phyloP scores from a whole-genome alignment of 2,329 filamentous ascomycete genomes.

The Sporothrix variecibatus region DNA sequence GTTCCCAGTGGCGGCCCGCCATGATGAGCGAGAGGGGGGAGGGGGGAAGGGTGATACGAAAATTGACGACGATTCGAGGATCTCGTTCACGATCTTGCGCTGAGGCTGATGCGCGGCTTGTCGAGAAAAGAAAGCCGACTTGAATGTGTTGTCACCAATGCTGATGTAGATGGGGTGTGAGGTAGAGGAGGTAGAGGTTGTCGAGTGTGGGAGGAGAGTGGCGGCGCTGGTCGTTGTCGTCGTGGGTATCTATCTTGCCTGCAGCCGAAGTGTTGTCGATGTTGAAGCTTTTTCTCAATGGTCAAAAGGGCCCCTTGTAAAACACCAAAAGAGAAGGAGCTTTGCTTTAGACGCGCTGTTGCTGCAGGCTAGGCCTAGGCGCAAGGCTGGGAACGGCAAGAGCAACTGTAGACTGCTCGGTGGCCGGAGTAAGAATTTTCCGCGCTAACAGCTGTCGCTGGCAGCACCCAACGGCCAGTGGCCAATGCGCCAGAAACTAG shows the following conservation, averaged over 20 bases:
- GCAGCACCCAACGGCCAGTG: not conserved
- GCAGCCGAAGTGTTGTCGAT: not conserved
- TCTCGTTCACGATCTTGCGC: not conserved
- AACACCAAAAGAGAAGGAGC: not conserved
- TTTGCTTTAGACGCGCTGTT: conserved; percentile 17
- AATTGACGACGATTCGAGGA: not conserved
- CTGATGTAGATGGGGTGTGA: not conserved
- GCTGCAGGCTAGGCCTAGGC: not conserved
- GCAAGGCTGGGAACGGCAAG: conserved; percentile 10
- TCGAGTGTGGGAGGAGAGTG: not conserved
- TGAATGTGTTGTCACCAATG: not conserved
- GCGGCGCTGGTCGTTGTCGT: not conserved
- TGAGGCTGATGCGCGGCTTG: not conserved
- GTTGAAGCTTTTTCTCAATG: not conserved
- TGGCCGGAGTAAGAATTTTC: conserved; percentile 23
- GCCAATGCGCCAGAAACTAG: not conserved
- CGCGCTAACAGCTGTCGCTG: not conserved
- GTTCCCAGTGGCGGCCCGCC: conserved; percentile 64
- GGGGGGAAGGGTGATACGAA: not conserved
- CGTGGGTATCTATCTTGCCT: not conserved
- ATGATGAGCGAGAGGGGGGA: conserved; percentile 32
- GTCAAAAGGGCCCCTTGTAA: not conserved
- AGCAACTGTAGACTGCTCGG: not conserved
- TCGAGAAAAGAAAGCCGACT: not conserved
- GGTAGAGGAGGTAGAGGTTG: not conserved